Evolutionary conservation across 352 stramenopile species (phyloP).

Genomic region (Pythium chondricola): DNA sequence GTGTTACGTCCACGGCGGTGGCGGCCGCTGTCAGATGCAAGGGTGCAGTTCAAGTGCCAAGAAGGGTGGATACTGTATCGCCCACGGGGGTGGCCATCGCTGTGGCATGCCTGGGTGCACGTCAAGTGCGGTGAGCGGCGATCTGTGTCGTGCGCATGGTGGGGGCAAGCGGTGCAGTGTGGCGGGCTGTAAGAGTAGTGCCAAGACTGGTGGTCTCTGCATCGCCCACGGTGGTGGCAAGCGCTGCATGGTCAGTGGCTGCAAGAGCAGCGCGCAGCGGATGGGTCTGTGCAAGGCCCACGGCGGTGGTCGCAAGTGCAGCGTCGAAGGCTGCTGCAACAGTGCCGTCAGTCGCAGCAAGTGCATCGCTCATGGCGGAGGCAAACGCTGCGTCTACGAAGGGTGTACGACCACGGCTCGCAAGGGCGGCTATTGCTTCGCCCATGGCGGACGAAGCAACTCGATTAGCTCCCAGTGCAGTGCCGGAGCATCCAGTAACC

Average conservation of each 20-base stretch:
- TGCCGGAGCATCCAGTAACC: background rate
- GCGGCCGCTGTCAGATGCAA: constrained; percentile 65
- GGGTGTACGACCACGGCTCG: constrained; percentile 73
- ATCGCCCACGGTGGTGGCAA: constrained; percentile 82
- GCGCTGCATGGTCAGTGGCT: constrained; percentile 64
- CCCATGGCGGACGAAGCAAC: constrained; percentile 51
- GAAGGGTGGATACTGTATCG: constrained; percentile 82
- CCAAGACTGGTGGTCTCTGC: constrained; percentile 78
- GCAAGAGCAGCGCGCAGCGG: constrained; percentile 71
- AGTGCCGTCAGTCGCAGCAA: constrained; percentile 79
- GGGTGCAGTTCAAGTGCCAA: constrained; percentile 76
- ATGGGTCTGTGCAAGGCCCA: constrained; percentile 83
- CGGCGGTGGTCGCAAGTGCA: constrained; percentile 73
- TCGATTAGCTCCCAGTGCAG: background rate
- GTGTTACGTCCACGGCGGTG: constrained; percentile 80
- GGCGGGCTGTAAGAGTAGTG: constrained; percentile 65
- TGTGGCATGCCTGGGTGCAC: constrained; percentile 67
- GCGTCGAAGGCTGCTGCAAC: constrained; percentile 52
- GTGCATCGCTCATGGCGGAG: constrained; percentile 79
- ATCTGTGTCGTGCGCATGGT: constrained; percentile 78
- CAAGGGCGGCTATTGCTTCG: constrained; percentile 79
- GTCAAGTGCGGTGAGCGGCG: constrained; percentile 71
- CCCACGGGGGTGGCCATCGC: constrained; percentile 76
- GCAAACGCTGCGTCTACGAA: constrained; percentile 70
- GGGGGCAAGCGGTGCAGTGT: constrained; percentile 72